Evolutionary conservation across 371 early-diverging fungal species (phyloP).

Genomic region (Mucor irregularis): DNA sequence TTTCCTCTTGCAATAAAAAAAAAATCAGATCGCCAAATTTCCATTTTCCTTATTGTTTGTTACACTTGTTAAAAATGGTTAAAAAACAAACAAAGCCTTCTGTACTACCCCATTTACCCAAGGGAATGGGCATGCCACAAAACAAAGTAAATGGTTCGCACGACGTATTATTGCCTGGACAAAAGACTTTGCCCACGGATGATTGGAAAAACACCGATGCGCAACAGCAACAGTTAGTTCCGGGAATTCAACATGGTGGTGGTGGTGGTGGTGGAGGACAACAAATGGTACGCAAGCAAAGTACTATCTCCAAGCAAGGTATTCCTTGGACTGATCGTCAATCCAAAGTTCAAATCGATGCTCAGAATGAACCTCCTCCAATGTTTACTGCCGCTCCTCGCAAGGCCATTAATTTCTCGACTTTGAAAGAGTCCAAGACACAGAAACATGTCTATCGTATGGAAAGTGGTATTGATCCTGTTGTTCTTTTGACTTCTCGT

Average conservation of each 20-base stretch:
- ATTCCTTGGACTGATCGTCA: constrained; percentile 25
- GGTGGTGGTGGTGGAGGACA: too few species aligned
- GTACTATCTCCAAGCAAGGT: constrained; percentile 14
- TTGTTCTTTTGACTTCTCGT: constrained; percentile 24
- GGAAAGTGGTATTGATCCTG: constrained; percentile 48
- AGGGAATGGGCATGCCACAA: constrained; percentile 31
- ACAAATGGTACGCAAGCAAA: neutral
- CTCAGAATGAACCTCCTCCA: constrained; percentile 31
- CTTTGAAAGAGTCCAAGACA: constrained; percentile 16
- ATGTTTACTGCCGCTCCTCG: constrained; percentile 35
- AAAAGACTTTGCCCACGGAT: constrained; percentile 13
- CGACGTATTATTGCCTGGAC: constrained; percentile 23
- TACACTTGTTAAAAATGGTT: neutral
- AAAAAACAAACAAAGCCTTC: constrained; percentile 12
- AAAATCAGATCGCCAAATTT: too few species aligned
- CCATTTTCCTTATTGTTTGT: constrained; percentile 7
- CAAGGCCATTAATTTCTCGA: constrained; percentile 6
- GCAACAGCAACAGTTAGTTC: constrained; percentile 1
- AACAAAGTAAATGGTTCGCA: constrained; percentile 3
- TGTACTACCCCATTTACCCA: constrained; percentile 41
- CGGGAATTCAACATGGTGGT: constrained; percentile 1
- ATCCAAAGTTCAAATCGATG: constrained; percentile 18
- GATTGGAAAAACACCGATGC: constrained; percentile 8
- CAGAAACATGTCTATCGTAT: constrained; percentile 40
- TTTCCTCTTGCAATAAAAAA: too few species aligned